Evolutionary conservation across 768 basidiomycete genomes (phyloP).

Genomic region (Termitomyces sp.): DNA sequence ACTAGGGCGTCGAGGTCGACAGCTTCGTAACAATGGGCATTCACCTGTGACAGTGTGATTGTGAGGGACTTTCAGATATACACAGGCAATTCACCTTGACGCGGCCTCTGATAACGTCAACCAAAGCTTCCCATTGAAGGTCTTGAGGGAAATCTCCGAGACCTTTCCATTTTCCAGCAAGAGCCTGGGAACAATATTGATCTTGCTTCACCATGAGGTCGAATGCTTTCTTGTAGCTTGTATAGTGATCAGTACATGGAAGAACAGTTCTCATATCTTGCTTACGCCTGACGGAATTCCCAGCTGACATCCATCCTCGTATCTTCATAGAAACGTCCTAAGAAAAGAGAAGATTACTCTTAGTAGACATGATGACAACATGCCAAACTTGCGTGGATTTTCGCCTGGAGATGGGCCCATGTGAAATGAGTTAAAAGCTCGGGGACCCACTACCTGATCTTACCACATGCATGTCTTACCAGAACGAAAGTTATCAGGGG

Average conservation of each 20-base stretch:
- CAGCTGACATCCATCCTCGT: slow-evolving; percentile 69
- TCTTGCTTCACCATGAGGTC: slow-evolving; percentile 66
- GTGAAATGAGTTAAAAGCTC: neutral
- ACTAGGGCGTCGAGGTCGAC: slow-evolving; percentile 73
- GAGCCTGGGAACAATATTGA: slow-evolving; percentile 50
- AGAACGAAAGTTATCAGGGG: neutral
- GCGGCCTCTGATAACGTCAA: slow-evolving; percentile 72
- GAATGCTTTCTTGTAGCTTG: slow-evolving; percentile 61
- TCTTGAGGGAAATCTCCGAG: slow-evolving; percentile 62
- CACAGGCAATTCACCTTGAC: slow-evolving; percentile 47
- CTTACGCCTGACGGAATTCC: slow-evolving; percentile 62
- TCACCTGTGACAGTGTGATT: slow-evolving; percentile 29
- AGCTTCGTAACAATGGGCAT: slow-evolving; percentile 50
- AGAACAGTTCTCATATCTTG: slow-evolving; percentile 1
- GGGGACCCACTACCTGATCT: slow-evolving; percentile 12
- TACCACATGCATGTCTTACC: slow-evolving; percentile 52
- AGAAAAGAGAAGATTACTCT: neutral
- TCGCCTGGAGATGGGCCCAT: slow-evolving; percentile 33
- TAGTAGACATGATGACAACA: neutral
- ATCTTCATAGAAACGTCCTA: slow-evolving; percentile 32
- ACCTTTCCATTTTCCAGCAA: slow-evolving; percentile 40
- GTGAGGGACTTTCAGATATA: neutral
- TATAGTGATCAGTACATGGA: neutral
- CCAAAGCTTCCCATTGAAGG: slow-evolving; percentile 74
- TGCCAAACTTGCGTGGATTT: slow-evolving; percentile 40